Conservation (phyloP, 352 stramenopile species). For the Pythium rishiriense region DNA sequence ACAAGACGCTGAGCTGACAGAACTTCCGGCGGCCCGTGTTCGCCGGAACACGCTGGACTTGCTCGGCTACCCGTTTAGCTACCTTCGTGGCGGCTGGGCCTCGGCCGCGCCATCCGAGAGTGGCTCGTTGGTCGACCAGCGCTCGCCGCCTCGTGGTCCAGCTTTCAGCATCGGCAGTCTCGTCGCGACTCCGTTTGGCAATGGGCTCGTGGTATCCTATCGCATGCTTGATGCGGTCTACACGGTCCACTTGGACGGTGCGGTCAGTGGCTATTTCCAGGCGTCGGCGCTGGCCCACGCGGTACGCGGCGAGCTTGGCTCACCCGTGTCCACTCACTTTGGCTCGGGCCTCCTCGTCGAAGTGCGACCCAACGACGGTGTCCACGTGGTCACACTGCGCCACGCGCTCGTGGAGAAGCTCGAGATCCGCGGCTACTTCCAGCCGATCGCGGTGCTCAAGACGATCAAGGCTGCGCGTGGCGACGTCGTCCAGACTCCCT, state of each 20-base stretch:
- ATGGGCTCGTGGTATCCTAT: conserved; percentile 52
- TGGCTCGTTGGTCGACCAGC: conserved; percentile 12
- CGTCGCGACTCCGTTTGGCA: conserved; percentile 66
- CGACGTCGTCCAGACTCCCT: conserved; percentile 80
- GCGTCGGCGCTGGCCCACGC: conserved; percentile 29
- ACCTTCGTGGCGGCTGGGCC: conserved; percentile 47
- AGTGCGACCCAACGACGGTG: conserved; percentile 59
- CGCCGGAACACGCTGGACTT: conserved; percentile 74
- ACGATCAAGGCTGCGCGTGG: conserved; percentile 67
- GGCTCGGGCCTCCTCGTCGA: conserved; percentile 64
- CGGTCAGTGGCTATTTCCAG: conserved; percentile 56
- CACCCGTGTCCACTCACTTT: conserved; percentile 65
- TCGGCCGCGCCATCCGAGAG: conserved; percentile 27
- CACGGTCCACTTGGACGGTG: conserved; percentile 38
- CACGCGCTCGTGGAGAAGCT: conserved; percentile 44
- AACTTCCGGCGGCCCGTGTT: conserved; percentile 30
- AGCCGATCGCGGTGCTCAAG: conserved; percentile 52
- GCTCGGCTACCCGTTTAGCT: conserved; percentile 69
- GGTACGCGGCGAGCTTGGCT: conserved; percentile 56
- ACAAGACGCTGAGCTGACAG: conserved; percentile 41
- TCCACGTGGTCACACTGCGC: conserved; percentile 71
- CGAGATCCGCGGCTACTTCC: conserved; percentile 63
- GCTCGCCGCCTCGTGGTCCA: neutral
- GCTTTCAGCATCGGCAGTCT: conserved; percentile 50
- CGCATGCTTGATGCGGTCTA: conserved; percentile 58